These are phyloP conservation scores for Pseudomicrostroma phylloplanum DNA, from an alignment of 1,284 basidiomycete species.

Conservation along the genomic window DNA sequence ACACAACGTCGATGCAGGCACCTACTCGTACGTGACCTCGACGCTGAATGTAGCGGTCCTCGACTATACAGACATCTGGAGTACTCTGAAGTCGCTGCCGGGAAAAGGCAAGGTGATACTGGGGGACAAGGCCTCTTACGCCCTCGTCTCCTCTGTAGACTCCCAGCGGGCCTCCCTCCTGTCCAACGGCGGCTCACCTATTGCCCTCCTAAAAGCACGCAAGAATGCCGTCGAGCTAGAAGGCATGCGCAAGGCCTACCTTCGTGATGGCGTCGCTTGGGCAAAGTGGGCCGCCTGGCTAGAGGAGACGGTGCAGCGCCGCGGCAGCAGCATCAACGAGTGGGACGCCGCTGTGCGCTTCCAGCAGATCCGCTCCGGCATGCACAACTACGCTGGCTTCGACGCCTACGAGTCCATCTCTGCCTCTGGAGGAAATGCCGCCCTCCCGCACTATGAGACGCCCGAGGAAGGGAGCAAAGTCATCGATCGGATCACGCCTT, in stretches of 20 bases:
- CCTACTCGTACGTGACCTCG: constrained; percentile 22
- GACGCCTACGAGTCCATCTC: constrained; percentile 47
- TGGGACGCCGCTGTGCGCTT: constrained; percentile 35
- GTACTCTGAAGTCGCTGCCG: constrained; percentile 15
- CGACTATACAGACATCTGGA: constrained; percentile 28
- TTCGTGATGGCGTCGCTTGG: constrained; percentile 46
- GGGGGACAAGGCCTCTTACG: constrained; percentile 32
- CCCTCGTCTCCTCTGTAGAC: constrained; percentile 34
- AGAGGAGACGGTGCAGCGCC: constrained; percentile 33
- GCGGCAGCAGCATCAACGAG: constrained; percentile 24
- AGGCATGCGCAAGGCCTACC: constrained; percentile 37
- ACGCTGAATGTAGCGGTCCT: constrained; percentile 22
- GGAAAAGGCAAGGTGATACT: constrained; percentile 27
- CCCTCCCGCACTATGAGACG: constrained; percentile 47
- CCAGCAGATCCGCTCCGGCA: constrained; percentile 20
- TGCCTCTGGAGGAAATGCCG: constrained; percentile 40
- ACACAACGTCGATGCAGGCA: constrained; percentile 4
- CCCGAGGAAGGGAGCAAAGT: constrained; percentile 26
- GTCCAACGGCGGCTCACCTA: constrained; percentile 14
- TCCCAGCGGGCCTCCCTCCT: constrained; percentile 15
- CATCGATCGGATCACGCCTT: constrained; percentile 37
- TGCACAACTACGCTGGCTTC: constrained; percentile 34
- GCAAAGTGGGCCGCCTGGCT: constrained; percentile 48
- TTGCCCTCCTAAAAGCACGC: constrained; percentile 39
- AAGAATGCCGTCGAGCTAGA: constrained; percentile 43